phyloP scores from a whole-genome alignment of 2,329 filamentous ascomycete species.

The Dothistroma pini region DNA sequence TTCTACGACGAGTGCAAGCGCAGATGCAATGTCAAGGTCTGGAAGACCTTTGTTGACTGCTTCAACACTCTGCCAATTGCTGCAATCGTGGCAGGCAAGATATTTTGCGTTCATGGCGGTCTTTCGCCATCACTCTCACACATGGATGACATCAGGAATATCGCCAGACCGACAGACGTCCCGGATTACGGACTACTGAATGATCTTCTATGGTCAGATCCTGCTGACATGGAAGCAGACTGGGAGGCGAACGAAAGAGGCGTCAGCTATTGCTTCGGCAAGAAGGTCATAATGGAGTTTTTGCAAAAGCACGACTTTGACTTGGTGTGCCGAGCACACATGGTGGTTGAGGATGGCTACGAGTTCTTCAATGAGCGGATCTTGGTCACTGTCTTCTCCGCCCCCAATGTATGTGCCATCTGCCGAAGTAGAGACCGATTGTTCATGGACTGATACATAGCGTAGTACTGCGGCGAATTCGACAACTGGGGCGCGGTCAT shows the following conservation, averaged over 20 bases:
- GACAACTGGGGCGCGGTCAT: slow-evolving; percentile 99
- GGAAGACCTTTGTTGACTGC: slow-evolving; percentile 96
- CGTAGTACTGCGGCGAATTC: slow-evolving; percentile 83
- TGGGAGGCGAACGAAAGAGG: slow-evolving; percentile 98
- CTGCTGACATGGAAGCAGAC: slow-evolving; percentile 90
- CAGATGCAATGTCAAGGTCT: slow-evolving; percentile 92
- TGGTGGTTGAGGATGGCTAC: slow-evolving; percentile 99
- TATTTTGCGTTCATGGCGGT: slow-evolving; percentile 95
- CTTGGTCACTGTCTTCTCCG: slow-evolving; percentile 94
- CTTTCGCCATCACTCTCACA: slow-evolving; percentile 87
- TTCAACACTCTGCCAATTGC: slow-evolving; percentile 96
- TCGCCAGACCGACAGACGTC: slow-evolving; percentile 92
- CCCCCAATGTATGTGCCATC: slow-evolving; percentile 68
- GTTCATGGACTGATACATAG: not conserved
- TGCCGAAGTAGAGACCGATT: not conserved
- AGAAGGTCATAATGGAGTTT: slow-evolving; percentile 97
- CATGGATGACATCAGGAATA: slow-evolving; percentile 98
- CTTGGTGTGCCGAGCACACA: slow-evolving; percentile 92
- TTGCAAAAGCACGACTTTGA: slow-evolving; percentile 94
- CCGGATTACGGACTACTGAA: slow-evolving; percentile 95
- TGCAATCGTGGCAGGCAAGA: slow-evolving; percentile 94
- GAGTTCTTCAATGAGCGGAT: slow-evolving; percentile 97
- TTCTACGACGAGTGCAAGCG: slow-evolving; percentile 99
- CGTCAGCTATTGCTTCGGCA: slow-evolving; percentile 97
- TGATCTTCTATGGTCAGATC: slow-evolving; percentile 94